Conservation (phyloP, 768 basidiomycete genomes). For the Tricholoma matsutake region DNA sequence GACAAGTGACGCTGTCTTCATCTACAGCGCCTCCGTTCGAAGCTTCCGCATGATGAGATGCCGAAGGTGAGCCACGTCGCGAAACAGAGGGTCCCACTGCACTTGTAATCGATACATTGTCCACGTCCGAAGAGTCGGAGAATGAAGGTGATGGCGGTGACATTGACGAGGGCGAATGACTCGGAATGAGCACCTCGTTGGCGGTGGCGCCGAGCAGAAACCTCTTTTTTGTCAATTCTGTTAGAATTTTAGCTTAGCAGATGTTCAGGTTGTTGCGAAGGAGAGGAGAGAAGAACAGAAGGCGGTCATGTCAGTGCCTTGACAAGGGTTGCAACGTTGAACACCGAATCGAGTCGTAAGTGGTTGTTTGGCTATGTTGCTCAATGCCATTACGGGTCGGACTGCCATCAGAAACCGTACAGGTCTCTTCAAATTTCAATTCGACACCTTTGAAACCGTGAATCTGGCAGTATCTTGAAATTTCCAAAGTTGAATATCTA, state of each 20-base stretch:
- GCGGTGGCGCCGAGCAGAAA: not conserved
- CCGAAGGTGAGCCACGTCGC: slow-evolving; percentile 37
- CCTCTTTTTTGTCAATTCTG: not conserved
- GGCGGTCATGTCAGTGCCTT: not conserved
- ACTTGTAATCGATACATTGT: slow-evolving; percentile 16
- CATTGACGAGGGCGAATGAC: slow-evolving; percentile 29
- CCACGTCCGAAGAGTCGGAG: slow-evolving; percentile 29
- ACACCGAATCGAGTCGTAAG: not conserved
- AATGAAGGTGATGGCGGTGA: slow-evolving; percentile 37
- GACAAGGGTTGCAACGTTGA: not conserved
- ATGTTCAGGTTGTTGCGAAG: not conserved
- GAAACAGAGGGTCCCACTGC: slow-evolving; percentile 29
- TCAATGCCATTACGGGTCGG: not conserved
- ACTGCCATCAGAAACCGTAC: too few species aligned
- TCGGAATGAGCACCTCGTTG: slow-evolving; percentile 18
- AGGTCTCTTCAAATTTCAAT: too few species aligned
- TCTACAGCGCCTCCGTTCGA: slow-evolving; percentile 17
- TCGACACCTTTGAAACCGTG: too few species aligned
- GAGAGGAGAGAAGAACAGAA: not conserved
- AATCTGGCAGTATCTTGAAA: too few species aligned
- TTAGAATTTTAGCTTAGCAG: not conserved
- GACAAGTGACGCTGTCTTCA: slow-evolving; percentile 69
- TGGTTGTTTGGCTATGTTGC: slow-evolving; percentile 1
- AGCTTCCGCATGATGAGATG: slow-evolving; percentile 11
- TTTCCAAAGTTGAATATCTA: too few species aligned